These are phyloP conservation scores for Phialophora macrospora DNA, from an alignment of 2,329 filamentous ascomycete species.

Conservation along the genomic window DNA sequence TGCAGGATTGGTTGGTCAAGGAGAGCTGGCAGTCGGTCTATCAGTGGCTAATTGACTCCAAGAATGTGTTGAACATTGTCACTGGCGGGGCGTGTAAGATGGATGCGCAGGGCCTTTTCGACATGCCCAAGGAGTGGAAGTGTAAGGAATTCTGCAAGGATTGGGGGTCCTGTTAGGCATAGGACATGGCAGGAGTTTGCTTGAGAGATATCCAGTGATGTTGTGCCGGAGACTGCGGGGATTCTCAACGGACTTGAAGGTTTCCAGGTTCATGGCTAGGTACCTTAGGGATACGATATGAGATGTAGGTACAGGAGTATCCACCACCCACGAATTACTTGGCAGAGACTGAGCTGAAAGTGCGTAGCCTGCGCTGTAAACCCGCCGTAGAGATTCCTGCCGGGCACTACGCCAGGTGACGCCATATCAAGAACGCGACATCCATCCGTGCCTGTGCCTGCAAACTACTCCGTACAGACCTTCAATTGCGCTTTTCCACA, in stretches of 20 bases:
- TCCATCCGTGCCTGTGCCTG: constrained; percentile 2
- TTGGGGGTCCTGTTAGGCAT: background rate
- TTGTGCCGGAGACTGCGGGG: background rate
- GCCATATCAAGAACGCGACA: constrained; percentile 10
- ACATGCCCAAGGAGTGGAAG: background rate
- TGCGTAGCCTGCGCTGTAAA: background rate
- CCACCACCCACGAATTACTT: too few relatives aligned
- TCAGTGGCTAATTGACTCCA: background rate
- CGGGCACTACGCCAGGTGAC: background rate
- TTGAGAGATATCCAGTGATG: background rate
- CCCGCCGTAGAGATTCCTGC: background rate
- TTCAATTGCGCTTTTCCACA: constrained; percentile 4
- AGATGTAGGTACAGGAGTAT: too few relatives aligned
- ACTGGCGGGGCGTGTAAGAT: background rate
- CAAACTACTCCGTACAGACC: background rate
- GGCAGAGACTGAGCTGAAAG: background rate
- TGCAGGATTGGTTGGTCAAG: background rate
- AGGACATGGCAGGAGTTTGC: background rate
- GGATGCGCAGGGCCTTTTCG: background rate
- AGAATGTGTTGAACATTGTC: background rate
- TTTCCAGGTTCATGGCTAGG: background rate
- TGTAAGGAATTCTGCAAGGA: background rate
- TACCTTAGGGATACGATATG: background rate
- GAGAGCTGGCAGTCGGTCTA: constrained; percentile 3
- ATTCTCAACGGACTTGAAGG: background rate